Percentiles rank a stretch among this genome's conserved stretches.
These are phyloP conservation scores for Gnomoniopsis sp. DNA, from an alignment of 2,329 filamentous ascomycete genomes.

Conservation along the genomic window DNA sequence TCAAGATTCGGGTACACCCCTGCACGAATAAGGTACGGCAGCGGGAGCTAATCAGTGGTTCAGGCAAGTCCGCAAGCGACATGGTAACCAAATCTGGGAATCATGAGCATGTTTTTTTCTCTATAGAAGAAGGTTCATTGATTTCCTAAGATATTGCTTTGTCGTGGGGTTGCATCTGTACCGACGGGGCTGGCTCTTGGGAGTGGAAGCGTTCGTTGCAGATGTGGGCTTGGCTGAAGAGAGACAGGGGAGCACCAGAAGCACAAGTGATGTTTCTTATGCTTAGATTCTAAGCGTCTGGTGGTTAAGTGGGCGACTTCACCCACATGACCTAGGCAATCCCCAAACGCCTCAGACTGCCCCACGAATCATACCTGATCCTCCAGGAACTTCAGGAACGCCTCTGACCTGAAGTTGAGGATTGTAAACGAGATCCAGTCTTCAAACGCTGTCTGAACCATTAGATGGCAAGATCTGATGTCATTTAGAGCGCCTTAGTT, in stretches of 20 bases:
- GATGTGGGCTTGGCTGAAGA: neutral
- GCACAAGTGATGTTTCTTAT: conserved; percentile 1
- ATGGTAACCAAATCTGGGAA: no score
- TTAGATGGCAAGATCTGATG: conserved; percentile 1
- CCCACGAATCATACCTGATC: neutral
- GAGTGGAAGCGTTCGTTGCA: neutral
- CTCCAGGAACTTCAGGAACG: neutral
- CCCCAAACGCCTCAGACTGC: conserved; percentile 3
- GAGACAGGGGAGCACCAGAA: neutral
- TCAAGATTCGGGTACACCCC: conserved; percentile 12
- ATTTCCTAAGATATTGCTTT: neutral
- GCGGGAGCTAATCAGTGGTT: no score
- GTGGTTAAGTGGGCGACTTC: neutral
- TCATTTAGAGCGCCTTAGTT: neutral
- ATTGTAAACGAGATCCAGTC: neutral
- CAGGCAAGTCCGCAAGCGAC: neutral
- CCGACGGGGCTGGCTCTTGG: neutral
- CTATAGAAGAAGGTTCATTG: no score
- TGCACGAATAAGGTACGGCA: conserved; percentile 3
- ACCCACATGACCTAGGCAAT: conserved; percentile 1
- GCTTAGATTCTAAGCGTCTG: conserved; percentile 4
- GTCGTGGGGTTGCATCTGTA: neutral
- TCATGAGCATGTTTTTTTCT: no score
- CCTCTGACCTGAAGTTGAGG: neutral
- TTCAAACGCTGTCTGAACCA: conserved; percentile 1